A percentile compares a stretch with the other conserved stretches of the same genome.
phyloP scores from a whole-genome alignment of 352 stramenopile genomes.

The Globisporangium paddicum region DNA sequence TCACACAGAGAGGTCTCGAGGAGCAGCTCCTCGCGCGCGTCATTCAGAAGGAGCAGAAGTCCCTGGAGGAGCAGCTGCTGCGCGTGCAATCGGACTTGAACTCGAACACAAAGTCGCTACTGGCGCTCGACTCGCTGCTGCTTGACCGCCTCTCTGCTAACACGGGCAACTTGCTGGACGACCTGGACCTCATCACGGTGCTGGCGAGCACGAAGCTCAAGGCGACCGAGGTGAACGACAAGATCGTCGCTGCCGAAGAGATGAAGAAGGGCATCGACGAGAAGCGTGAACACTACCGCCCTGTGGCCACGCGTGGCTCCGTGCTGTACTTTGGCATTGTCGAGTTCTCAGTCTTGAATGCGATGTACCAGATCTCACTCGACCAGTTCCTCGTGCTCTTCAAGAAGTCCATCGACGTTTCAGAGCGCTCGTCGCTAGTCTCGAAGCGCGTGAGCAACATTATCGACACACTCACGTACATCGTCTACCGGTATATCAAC shows the following conservation, averaged over 20 bases:
- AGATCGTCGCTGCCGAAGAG: conserved; percentile 83
- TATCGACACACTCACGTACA: conserved; percentile 83
- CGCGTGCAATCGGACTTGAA: conserved; percentile 82
- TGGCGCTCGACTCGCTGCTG: conserved; percentile 79
- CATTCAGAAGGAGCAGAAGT: conserved; percentile 89
- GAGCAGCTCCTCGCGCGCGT: conserved; percentile 90
- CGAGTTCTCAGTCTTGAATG: conserved; percentile 83
- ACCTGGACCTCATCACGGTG: conserved; percentile 82
- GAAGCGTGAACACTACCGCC: conserved; percentile 89
- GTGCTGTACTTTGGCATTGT: conserved; percentile 90
- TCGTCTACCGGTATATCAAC: conserved; percentile 72
- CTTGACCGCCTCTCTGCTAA: conserved; percentile 86
- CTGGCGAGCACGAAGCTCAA: conserved; percentile 89
- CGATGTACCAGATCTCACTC: conserved; percentile 90
- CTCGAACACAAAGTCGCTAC: conserved; percentile 84
- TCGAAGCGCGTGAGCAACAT: conserved; percentile 88
- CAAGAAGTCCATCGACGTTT: conserved; percentile 73
- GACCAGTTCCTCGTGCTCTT: conserved; percentile 90
- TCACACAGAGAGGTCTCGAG: conserved; percentile 87
- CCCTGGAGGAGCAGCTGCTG: conserved; percentile 87
- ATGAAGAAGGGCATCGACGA: conserved; percentile 89
- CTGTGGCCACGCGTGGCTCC: conserved; percentile 80
- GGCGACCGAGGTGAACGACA: conserved; percentile 88
- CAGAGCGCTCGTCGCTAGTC: conserved; percentile 69
- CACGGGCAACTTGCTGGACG: conserved; percentile 85